phyloP scores from a whole-genome alignment of 495 filamentous ascomycete species.

The Xylaria acuta region DNA sequence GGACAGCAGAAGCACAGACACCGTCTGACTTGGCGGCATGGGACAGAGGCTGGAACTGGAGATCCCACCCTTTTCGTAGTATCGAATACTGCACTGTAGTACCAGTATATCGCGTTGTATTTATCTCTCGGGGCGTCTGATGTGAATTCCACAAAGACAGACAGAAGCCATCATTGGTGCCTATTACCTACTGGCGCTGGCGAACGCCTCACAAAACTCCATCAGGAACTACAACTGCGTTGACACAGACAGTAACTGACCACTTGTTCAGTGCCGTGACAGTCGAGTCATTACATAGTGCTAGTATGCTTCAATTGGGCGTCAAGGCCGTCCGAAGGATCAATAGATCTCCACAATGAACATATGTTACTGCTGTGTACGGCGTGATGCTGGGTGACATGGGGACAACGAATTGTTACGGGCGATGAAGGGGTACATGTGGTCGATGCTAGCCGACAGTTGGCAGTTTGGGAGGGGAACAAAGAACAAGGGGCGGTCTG shows the following conservation, averaged over 20 bases:
- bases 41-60: neutral
- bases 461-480: slow-evolving; percentile 10
- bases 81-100: neutral
- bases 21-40: slow-evolving; percentile 23
- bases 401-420: slow-evolving; percentile 15
- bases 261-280: neutral
- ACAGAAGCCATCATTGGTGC: neutral
- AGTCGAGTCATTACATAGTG: slow-evolving; percentile 6
- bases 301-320: slow-evolving; percentile 8
- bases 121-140: neutral
- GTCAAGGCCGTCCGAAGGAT: slow-evolving; percentile 8
- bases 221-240: neutral
- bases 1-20: slow-evolving; percentile 22
- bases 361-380: neutral
- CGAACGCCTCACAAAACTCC: neutral
- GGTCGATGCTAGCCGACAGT: slow-evolving; percentile 1
- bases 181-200: neutral
- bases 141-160: neutral
- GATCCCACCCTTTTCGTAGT: neutral
- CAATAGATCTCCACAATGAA: slow-evolving; percentile 8
- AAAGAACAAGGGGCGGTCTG: slow-evolving; percentile 25
- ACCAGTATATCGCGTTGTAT: slow-evolving; percentile 2
- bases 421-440: slow-evolving; percentile 11
- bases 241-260: neutral
- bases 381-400: slow-evolving; percentile 4